phyloP scores from a whole-genome alignment of 23 red algal genomes.

The Porphyridium purpureum region DNA sequence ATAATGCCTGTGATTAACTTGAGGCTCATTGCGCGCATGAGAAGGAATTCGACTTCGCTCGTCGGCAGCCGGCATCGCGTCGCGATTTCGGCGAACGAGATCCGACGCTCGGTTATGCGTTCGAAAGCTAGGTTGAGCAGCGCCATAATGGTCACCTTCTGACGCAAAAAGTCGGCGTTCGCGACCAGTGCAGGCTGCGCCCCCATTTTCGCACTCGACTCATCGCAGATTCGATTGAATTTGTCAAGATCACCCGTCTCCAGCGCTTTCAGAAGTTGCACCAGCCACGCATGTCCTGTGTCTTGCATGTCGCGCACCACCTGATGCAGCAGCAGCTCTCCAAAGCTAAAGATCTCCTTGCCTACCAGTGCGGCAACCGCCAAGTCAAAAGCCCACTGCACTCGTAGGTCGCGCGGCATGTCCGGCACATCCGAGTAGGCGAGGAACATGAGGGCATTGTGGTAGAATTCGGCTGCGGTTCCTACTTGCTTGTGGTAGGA shows the following conservation, averaged over 20 bases:
- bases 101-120: conserved; percentile 18
- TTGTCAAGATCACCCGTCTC: conserved; percentile 39
- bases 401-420: conserved; percentile 17
- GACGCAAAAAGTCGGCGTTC: conserved; percentile 49
- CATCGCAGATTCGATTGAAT: conserved; percentile 33
- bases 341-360: conserved; percentile 91
- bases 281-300: conserved; percentile 59
- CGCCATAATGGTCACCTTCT: conserved; percentile 75
- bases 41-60: conserved; percentile 72
- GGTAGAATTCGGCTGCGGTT: conserved; percentile 80
- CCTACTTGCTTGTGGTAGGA: no score
- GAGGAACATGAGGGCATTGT: conserved; percentile 70
- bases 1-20: conserved; percentile 67
- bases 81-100: conserved; percentile 60
- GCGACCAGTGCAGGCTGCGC: conserved; percentile 60
- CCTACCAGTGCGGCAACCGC: conserved; percentile 81
- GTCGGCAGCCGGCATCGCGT: conserved; percentile 44
- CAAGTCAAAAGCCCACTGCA: conserved; percentile 89
- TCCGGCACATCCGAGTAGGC: conserved; percentile 49
- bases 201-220: conserved; percentile 23
- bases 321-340: conserved; percentile 74
- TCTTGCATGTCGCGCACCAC: conserved; percentile 47
- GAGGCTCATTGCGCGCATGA: conserved; percentile 78
- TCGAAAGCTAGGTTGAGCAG: conserved; percentile 60
- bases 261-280: conserved; percentile 47